Base-by-base conservation (phyloP, 2,329 filamentous ascomycete genomes). In the Colletotrichum trifolii region DNA sequence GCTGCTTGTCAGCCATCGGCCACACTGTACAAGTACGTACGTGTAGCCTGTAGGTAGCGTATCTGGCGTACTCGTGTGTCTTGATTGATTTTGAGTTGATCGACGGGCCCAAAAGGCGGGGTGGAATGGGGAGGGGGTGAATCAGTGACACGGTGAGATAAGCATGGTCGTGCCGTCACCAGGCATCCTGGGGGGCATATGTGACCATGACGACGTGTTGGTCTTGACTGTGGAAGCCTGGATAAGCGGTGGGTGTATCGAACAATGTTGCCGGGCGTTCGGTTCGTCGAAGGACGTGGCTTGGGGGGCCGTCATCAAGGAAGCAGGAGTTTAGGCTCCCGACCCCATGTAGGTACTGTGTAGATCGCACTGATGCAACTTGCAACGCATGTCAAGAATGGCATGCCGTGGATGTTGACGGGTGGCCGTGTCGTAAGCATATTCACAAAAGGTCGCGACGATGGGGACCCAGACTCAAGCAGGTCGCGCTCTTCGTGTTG, bases 301-400 rank as follows among this genome's bases (percentile, higher is more conserved):
- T 60, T 60, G 50, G 55, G 48, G 60, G 17, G 35, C 45, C 39
- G 15, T 40, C 48, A 42, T 47, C 56, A 15, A 66, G 58, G 65
- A 67, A 56, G 63, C 48, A 65, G 63, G 65, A 60, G 25, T 62
- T 53, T 62, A 67, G 62, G 62, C 62, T 55, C 45, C 25, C 62
- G 50, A 56, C 62, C 57, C 36, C 57, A 55, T 15, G 45, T 25
- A 35, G 13, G 42, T 15, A 13, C 43, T n/a, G 15, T 17, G 15
- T 17, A 54, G 34, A 59, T 53, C 60, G 40, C 47, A 17, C 25
- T 25, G 40, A 46, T 50, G 60, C 40, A 25, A 25, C 4, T 25
- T 25, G 25, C 25, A 25, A 25, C 25, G 17, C 40, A 49, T 46
- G 46, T 34, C 39, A 46, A 33, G 47, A 40, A 47, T 42, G 45